Evolutionary conservation across 2,329 filamentous ascomycete genomes (phyloP), one percentile per base, ranked within the genome.

Genomic region (Fusarium avenaceum): DNA sequence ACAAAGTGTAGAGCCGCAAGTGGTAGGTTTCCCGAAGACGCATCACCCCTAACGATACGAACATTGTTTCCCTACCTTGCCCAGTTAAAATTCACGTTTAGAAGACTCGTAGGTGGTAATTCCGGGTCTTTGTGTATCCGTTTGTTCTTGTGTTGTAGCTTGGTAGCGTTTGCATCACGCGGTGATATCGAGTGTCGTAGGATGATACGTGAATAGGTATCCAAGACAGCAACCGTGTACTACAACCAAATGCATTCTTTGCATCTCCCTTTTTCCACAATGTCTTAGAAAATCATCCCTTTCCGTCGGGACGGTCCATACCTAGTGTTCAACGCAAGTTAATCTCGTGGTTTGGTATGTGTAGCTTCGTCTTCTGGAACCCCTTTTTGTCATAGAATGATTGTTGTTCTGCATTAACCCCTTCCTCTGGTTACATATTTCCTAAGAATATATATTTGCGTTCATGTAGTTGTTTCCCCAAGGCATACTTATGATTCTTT

Each of bases 241-340:
- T 13, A 33, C 39, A 28, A 20, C 51, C 42, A 26, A 35, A 32
- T 40, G 32, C 42, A 43, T 66, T 57, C 9, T 39, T 40, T 51
- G 28, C 15, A 26, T 30, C 39, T 67, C 60, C 65, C 65, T 67
- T 52, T 30, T 32, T 49, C 32, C 28, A 42, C 10, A 45, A 43
- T 69, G 50, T 69, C 65, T 68, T 43, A 26, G 24, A 57, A 38
- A 54, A 5, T 38, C 47, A 46, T 48, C 51, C 52, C 42, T 50
- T 68, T 57, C 65, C 65, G 53, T 55, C 65, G 65, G 65, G 59
- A 65, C 65, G 65, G 42, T 50, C 53, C 59, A 49, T 61, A 38
- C 35, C 35, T 38, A 44, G 65, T 45, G 24, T 43, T 40, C 30
- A 40, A 32, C 48, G 47, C 38, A 55, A 6, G 9, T 38, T 39